A percentile compares a stretch with the other conserved stretches of the same genome.
Evolutionary conservation across 306 rosid genomes (phyloP).

Genomic region (Myrica gale): DNA sequence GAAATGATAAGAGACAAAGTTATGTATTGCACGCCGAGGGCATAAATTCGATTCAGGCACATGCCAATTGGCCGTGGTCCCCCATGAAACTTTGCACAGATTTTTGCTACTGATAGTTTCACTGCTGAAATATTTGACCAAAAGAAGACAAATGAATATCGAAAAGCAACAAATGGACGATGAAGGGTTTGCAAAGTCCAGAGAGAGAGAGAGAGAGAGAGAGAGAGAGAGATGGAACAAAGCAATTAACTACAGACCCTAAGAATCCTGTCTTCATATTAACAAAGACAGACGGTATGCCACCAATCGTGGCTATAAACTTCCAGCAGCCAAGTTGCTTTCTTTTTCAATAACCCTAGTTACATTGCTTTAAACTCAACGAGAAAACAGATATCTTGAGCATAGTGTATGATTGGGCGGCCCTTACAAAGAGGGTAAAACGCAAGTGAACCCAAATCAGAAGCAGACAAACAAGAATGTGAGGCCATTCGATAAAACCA

Average conservation of each 20-base stretch:
- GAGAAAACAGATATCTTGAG: not conserved
- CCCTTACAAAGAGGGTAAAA: not conserved
- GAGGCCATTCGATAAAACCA: not conserved
- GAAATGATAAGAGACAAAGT: not conserved
- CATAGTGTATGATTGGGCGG: conserved; percentile 19
- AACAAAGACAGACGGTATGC: not conserved
- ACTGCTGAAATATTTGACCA: not conserved
- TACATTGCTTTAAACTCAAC: not conserved
- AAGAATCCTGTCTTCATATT: not conserved
- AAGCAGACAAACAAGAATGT: not conserved
- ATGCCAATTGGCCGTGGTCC: conserved; percentile 13
- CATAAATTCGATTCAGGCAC: not conserved
- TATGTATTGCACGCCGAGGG: not conserved
- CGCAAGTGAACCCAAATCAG: not conserved
- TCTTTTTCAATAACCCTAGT: not conserved
- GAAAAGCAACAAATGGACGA: not conserved
- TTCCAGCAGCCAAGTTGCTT: not conserved
- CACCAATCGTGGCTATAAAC: conserved; percentile 6
- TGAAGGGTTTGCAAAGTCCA: not conserved
- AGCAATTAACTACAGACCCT: not conserved
- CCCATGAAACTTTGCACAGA: not conserved
- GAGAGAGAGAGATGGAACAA: not conserved
- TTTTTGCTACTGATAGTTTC: not conserved
- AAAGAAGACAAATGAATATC: not conserved
- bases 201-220: not conserved